Evolutionary conservation across 2,329 filamentous ascomycete genomes (phyloP).

Genomic region (Talaromyces rugulosus): DNA sequence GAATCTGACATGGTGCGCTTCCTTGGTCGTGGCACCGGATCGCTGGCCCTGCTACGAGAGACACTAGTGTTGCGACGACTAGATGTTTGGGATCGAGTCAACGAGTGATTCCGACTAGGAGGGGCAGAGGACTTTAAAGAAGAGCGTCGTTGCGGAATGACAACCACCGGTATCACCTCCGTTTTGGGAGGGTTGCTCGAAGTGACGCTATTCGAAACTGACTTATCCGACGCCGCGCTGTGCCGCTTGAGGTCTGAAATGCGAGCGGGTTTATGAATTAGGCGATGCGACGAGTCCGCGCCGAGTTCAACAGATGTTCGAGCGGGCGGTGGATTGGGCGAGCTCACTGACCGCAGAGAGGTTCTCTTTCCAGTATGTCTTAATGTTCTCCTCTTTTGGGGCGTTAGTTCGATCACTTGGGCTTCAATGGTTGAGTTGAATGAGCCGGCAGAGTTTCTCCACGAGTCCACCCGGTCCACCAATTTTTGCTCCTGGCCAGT

Average conservation of each 20-base stretch:
- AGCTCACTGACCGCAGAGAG: conserved; percentile 47
- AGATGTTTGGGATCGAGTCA: conserved; percentile 35
- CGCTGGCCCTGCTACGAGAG: conserved; percentile 16
- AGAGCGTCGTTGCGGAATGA: conserved; percentile 45
- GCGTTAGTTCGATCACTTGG: conserved; percentile 50
- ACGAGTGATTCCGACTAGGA: conserved; percentile 35
- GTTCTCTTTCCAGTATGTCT: conserved; percentile 53
- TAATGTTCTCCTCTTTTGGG: conserved; percentile 42
- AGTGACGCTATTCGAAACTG: conserved; percentile 21
- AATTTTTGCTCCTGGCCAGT: conserved; percentile 25
- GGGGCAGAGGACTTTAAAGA: conserved; percentile 38
- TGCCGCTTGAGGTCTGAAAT: conserved; percentile 46
- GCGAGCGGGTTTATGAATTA: conserved; percentile 48
- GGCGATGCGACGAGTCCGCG: conserved; percentile 40
- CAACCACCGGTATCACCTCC: conserved; percentile 45
- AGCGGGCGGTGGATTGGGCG: conserved; percentile 40
- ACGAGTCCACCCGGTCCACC: conserved; percentile 25
- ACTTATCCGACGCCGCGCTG: conserved; percentile 41
- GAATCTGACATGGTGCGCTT: conserved; percentile 41
- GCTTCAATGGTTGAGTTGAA: conserved; percentile 54
- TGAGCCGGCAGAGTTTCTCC: conserved; percentile 49
- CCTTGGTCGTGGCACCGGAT: conserved; percentile 17
- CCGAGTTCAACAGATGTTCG: conserved; percentile 43
- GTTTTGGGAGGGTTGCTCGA: conserved; percentile 27
- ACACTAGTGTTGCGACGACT: conserved; percentile 32